Base-by-base conservation (phyloP, 1,284 basidiomycete genomes). In the Marasmius tenuissimus region DNA sequence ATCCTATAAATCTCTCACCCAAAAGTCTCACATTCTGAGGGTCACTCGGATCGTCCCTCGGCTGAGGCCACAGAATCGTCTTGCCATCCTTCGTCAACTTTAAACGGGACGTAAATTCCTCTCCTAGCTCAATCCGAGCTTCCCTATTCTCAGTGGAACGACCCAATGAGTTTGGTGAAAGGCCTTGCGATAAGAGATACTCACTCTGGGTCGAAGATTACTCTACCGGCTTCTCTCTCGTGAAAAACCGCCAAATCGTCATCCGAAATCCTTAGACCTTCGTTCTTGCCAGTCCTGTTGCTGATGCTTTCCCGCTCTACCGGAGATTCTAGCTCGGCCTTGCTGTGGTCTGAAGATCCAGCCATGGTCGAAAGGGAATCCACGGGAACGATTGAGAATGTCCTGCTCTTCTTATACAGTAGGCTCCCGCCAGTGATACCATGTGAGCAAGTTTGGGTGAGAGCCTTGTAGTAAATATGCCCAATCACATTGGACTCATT, bases 51-150 rank as follows among this genome's bases (percentile, higher is more conserved):
- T 82, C 78, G 58, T 86, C 79, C 2, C 73, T 71, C 5, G 84
- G 84, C 63, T 85, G 85, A 0, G 84, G 84, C 82, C 84, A 86
- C 6, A 85, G 76, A 7, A 86, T 78, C 61, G 77, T 79, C 33
- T 76, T 77, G 6, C 84, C 81, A 58, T 83, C 79, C 12, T 65
- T 55, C 5, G 81, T 78, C n/a, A 83, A 72, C 72, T 85, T 85
- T 60, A 85, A 74, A 35, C 67, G 71, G 16, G 74, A 74, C 0
- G 82, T 83, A 9, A 81, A 70, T 4, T 67, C 67, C 27, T 81
- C 79, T 2, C 84, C 83, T 57, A 83, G 83, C 61, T 82, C 80
- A 57, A 79, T 67, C 60, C 70, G 74, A 14, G 82, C 82, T 61
- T 82, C 79, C 55, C 82, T 83, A 57, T 47, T n/a, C 45, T 20